phyloP scores from a whole-genome alignment of 1,284 basidiomycete species.

The Leccinum griseonigrum region DNA sequence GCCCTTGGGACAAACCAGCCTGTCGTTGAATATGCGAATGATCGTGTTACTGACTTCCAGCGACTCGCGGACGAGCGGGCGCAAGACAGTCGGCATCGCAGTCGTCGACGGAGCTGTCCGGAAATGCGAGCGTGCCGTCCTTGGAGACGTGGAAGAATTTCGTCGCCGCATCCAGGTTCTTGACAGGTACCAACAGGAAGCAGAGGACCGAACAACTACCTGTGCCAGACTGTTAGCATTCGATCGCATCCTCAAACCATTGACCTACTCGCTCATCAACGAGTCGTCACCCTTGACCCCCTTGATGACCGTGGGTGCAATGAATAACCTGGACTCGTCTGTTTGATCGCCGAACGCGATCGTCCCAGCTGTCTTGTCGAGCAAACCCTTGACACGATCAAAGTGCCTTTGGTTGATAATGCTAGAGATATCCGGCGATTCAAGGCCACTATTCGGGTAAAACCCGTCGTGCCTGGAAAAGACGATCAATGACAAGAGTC shows the following conservation, averaged over 20 bases:
- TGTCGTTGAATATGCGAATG: too few species aligned
- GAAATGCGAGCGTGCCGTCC: too few species aligned
- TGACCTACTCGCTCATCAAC: slow-evolving; percentile 69
- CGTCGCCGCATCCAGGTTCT: slow-evolving; percentile 71
- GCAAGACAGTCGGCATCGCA: too few species aligned
- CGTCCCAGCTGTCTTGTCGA: slow-evolving; percentile 70
- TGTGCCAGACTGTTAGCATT: slow-evolving; percentile 21
- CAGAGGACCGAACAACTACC: slow-evolving; percentile 76
- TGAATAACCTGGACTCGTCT: slow-evolving; percentile 56
- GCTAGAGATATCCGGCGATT: slow-evolving; percentile 43
- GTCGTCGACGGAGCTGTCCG: too few species aligned
- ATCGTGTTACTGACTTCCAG: too few species aligned
- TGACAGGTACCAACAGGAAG: slow-evolving; percentile 76
- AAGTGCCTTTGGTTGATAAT: slow-evolving; percentile 57
- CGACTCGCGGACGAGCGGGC: too few species aligned
- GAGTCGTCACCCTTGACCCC: slow-evolving; percentile 65
- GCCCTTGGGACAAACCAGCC: too few species aligned
- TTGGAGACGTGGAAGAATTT: slow-evolving; percentile 53
- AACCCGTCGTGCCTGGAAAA: slow-evolving; percentile 47
- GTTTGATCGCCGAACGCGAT: slow-evolving; percentile 70
- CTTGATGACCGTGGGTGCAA: slow-evolving; percentile 68
- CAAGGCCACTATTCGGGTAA: slow-evolving; percentile 49
- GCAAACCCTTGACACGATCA: slow-evolving; percentile 57
- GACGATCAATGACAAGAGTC: background rate
- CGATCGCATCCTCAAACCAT: background rate